A percentile compares a stretch with the other conserved stretches of the same genome.
phyloP scores from a whole-genome alignment of 1,139 yeast species.

The Saccharomyces pastorianus region DNA sequence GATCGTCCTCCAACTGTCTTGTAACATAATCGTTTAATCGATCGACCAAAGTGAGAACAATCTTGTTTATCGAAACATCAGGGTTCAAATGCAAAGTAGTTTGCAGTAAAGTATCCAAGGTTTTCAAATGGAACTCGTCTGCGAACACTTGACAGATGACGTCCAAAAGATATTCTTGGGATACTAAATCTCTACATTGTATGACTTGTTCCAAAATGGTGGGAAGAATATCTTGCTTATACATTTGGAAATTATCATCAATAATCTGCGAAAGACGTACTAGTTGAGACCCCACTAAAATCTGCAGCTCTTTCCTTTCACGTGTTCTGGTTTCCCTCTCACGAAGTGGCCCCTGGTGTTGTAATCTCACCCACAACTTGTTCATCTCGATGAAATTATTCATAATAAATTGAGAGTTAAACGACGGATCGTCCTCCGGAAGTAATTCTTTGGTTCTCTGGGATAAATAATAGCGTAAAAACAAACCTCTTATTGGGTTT shows the following conservation, averaged over 20 bases:
- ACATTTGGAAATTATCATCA: conserved; percentile 51
- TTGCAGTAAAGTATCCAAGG: conserved; percentile 59
- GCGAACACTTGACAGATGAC: conserved; percentile 92
- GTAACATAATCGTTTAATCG: conserved; percentile 57
- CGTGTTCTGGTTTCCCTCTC: conserved; percentile 66
- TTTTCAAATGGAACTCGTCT: conserved; percentile 76
- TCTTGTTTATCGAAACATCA: conserved; percentile 55
- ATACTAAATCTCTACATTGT: conserved; percentile 84
- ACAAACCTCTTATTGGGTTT: conserved; percentile 85
- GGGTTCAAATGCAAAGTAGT: conserved; percentile 66
- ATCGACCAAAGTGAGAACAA: conserved; percentile 62
- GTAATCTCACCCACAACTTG: conserved; percentile 91
- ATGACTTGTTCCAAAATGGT: conserved; percentile 80
- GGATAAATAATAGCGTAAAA: conserved; percentile 77
- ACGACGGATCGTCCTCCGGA: conserved; percentile 33
- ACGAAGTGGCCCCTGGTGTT: conserved; percentile 89
- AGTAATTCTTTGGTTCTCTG: conserved; percentile 73
- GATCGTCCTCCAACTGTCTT: conserved; percentile 30
- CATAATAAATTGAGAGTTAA: conserved; percentile 65
- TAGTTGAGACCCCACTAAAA: conserved; percentile 84
- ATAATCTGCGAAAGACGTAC: conserved; percentile 84
- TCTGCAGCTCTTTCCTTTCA: conserved; percentile 84
- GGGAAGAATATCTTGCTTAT: conserved; percentile 63
- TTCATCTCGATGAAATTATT: conserved; percentile 95
- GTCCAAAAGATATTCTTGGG: conserved; percentile 85